phyloP scores from a whole-genome alignment of 2,329 filamentous ascomycete species.

The Diaporthe longicolla region DNA sequence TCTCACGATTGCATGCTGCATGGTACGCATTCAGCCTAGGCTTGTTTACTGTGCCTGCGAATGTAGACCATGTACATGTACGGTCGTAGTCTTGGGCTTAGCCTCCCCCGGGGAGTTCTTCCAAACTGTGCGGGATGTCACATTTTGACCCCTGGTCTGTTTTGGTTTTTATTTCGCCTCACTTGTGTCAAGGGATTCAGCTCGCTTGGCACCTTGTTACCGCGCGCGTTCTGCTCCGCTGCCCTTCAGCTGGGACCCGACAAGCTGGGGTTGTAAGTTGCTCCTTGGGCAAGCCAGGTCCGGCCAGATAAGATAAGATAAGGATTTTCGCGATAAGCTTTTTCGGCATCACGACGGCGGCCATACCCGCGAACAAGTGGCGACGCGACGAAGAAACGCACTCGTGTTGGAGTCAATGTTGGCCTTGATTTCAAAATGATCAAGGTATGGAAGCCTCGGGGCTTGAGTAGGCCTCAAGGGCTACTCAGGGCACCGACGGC shows the following conservation, averaged over 20 bases:
- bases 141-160: conserved; percentile 8
- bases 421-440: conserved; percentile 46
- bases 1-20: conserved; percentile 17
- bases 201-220: conserved; percentile 9
- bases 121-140: conserved; percentile 4
- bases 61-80: conserved; percentile 20
- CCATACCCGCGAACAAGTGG: not conserved
- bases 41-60: not conserved
- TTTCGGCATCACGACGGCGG: not conserved
- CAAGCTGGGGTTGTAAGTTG: not conserved
- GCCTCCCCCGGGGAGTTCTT: not conserved
- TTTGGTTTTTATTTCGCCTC: conserved; percentile 18
- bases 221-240: not conserved
- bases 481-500: conserved; percentile 40
- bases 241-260: not conserved
- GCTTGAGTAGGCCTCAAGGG: conserved; percentile 47
- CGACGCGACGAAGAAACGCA: not conserved
- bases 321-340: conserved; percentile 7
- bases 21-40: not conserved
- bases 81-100: not conserved
- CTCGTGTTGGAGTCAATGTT: conserved; percentile 13
- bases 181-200: conserved; percentile 9
- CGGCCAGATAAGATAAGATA: conserved; percentile 27
- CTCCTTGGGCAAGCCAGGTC: not conserved
- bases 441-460: conserved; percentile 50